Evolutionary conservation across 768 basidiomycete genomes (phyloP).

Genomic region (Ephemerocybe angulata): DNA sequence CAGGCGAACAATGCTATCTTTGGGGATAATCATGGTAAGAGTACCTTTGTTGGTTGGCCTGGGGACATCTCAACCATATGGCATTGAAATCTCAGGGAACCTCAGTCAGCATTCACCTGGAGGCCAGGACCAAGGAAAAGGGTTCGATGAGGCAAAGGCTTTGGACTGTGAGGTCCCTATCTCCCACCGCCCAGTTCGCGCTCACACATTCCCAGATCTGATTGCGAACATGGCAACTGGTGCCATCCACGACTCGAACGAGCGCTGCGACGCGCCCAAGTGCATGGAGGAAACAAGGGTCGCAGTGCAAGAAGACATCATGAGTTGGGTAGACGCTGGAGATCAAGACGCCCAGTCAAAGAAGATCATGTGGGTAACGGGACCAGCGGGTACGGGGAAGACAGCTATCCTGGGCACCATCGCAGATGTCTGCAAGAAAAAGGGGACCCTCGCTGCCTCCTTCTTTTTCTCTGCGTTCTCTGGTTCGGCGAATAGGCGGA

Average conservation of each 20-base stretch:
- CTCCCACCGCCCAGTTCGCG: too few species aligned
- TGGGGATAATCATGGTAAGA: too few species aligned
- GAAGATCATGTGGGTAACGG: constrained; percentile 3
- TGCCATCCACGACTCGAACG: constrained; percentile 9
- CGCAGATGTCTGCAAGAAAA: constrained; percentile 1
- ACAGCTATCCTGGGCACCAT: constrained; percentile 9
- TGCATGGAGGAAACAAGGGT: not conserved
- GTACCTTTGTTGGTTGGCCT: too few species aligned
- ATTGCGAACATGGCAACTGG: not conserved
- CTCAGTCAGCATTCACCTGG: too few species aligned
- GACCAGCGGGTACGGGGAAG: constrained; percentile 10
- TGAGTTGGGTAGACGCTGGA: not conserved
- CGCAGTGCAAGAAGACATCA: constrained; percentile 6
- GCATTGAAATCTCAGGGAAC: too few species aligned
- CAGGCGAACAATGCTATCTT: too few species aligned
- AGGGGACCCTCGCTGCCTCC: constrained; percentile 1
- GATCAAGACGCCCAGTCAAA: not conserved
- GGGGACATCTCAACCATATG: too few species aligned
- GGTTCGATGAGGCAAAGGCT: too few species aligned
- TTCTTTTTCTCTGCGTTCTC: constrained; percentile 10
- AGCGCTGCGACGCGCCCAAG: constrained; percentile 5
- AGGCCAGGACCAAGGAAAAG: too few species aligned
- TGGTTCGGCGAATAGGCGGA: not conserved
- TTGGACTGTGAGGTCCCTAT: too few species aligned
- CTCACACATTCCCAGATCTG: too few species aligned